Conservation (phyloP, 495 filamentous ascomycete genomes). For the Neurospora sublineolata region DNA sequence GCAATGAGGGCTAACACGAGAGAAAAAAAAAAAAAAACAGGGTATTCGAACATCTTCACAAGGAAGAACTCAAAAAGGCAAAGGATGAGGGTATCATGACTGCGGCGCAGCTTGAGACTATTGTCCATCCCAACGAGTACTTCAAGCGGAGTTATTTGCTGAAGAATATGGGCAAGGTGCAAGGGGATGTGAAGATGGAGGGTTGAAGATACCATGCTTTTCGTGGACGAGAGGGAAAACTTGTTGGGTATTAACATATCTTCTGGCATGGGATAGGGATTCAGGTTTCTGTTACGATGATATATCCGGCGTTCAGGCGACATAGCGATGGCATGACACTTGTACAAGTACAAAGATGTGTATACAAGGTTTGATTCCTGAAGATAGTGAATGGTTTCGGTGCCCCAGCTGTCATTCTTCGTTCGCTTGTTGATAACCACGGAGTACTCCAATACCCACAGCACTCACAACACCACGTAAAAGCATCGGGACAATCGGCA, state of each 20-base stretch:
- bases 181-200: conserved; percentile 41
- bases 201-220: conserved; percentile 8
- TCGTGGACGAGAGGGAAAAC: not conserved
- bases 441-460: too few relatives aligned
- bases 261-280: not conserved
- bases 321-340: not conserved
- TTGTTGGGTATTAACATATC: not conserved
- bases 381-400: too few relatives aligned
- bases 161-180: conserved; percentile 51
- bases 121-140: conserved; percentile 95
- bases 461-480: too few relatives aligned
- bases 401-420: too few relatives aligned
- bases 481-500: too few relatives aligned
- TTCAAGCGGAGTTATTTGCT: conserved; percentile 87
- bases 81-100: conserved; percentile 74
- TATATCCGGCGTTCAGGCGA: not conserved
- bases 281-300: not conserved
- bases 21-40: conserved; percentile 11
- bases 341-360: not conserved
- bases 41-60: conserved; percentile 84
- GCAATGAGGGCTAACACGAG: too few relatives aligned
- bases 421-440: too few relatives aligned
- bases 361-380: not conserved
- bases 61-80: conserved; percentile 75
- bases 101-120: conserved; percentile 77